Evolutionary conservation across 31 red algal species (phyloP).

Genomic region (Odonthalia washingtoniensis): DNA sequence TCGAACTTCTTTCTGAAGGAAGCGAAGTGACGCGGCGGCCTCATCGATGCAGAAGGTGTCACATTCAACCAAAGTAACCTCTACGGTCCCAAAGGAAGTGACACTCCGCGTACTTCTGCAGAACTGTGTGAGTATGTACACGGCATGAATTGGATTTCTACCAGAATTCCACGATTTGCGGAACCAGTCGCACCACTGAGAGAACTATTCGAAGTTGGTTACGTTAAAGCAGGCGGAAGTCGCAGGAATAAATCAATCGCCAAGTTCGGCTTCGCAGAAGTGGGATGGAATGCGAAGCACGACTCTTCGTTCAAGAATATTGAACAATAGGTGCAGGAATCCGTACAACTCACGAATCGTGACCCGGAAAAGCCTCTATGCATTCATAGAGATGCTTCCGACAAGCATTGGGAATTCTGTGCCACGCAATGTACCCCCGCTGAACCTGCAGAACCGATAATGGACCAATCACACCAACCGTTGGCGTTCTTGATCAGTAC

Average conservation of each 20-base stretch:
- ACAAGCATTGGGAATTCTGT: constrained; percentile 37
- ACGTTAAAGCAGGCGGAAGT: constrained; percentile 28
- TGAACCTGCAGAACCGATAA: too few species aligned
- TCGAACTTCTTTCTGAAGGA: too few species aligned
- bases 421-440: constrained; percentile 26
- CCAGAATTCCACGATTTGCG: constrained; percentile 44
- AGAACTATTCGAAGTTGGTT: constrained; percentile 35
- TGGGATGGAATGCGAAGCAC: not conserved
- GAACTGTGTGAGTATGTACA: constrained; percentile 44
- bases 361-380: not conserved
- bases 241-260: constrained; percentile 47
- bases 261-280: not conserved
- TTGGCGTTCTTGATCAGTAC: constrained; percentile 8
- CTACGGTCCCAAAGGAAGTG: not conserved
- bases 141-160: constrained; percentile 25
- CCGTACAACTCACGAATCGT: constrained; percentile 24
- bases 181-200: constrained; percentile 27
- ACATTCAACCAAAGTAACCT: constrained; percentile 25
- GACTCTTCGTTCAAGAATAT: not conserved
- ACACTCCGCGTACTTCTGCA: constrained; percentile 3
- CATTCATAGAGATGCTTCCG: constrained; percentile 41
- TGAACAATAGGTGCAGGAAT: constrained; percentile 8
- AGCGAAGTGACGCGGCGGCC: constrained; percentile 1
- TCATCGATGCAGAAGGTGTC: constrained; percentile 32
- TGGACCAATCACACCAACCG: constrained; percentile 24